Percentiles rank a stretch among this genome's conserved stretches.
Evolutionary conservation across 192 early-diverging fungal species (phyloP).

Genomic region (Oehlia diaphana): DNA sequence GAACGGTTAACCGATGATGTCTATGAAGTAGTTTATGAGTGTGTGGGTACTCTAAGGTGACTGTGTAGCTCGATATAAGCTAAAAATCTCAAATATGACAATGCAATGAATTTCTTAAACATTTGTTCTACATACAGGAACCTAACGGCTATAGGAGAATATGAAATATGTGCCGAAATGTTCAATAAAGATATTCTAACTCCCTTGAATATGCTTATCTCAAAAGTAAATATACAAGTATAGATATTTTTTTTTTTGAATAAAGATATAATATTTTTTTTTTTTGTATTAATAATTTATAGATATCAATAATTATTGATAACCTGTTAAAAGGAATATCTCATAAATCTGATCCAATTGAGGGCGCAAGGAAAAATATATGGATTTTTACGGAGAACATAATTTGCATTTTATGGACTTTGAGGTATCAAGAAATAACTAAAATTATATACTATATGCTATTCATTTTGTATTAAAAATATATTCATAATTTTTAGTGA

Average conservation of each 20-base stretch:
- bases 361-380: slow-evolving; percentile 44
- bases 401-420: slow-evolving; percentile 55
- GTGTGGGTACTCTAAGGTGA: slow-evolving; percentile 68
- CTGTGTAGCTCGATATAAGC: neutral
- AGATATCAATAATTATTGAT: slow-evolving; percentile 38
- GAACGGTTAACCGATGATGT: slow-evolving; percentile 71
- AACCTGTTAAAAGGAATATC: slow-evolving; percentile 37
- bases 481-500: slow-evolving; percentile 48
- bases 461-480: neutral
- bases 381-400: slow-evolving; percentile 63
- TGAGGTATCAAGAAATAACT: slow-evolving; percentile 35
- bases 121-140: slow-evolving; percentile 45
- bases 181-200: slow-evolving; percentile 57
- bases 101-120: neutral
- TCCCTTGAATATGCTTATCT: slow-evolving; percentile 47
- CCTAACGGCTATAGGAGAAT: slow-evolving; percentile 51
- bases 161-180: slow-evolving; percentile 59
- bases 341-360: slow-evolving; percentile 33
- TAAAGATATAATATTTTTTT: neutral
- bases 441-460: neutral
- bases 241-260: no score
- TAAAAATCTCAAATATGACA: no score
- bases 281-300: no score
- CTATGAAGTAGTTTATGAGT: slow-evolving; percentile 72
- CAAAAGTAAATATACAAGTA: slow-evolving; percentile 36